Conservation (phyloP, 805 yeast genomes). For the Zygosaccharomyces lentus region DNA sequence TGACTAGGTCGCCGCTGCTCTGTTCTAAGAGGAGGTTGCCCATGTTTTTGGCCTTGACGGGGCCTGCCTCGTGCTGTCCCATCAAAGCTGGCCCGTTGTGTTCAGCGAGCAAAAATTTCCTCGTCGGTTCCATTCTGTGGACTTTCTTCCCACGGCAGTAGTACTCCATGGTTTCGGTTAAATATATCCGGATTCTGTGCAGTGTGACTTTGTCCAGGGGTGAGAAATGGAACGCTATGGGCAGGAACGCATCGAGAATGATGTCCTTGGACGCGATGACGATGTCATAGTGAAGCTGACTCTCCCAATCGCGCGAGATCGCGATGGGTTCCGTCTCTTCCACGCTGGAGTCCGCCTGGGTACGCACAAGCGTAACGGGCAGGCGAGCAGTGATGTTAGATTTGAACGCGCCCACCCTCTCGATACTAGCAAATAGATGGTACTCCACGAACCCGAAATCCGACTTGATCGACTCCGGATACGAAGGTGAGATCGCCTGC, state of each 20-base stretch:
- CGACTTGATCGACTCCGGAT: slow-evolving; percentile 75
- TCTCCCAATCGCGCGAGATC: slow-evolving; percentile 90
- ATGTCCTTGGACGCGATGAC: slow-evolving; percentile 86
- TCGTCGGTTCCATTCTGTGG: slow-evolving; percentile 87
- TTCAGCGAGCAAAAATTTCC: slow-evolving; percentile 75
- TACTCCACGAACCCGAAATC: slow-evolving; percentile 81
- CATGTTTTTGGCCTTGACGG: slow-evolving; percentile 38
- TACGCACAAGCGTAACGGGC: slow-evolving; percentile 65
- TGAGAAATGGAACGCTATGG: slow-evolving; percentile 75
- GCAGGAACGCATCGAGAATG: slow-evolving; percentile 76
- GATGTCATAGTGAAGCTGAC: slow-evolving; percentile 82
- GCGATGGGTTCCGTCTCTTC: slow-evolving; percentile 94
- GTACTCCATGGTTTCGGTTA: slow-evolving; percentile 89
- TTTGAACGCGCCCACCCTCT: slow-evolving; percentile 82
- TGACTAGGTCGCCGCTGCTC: slow-evolving; percentile 53
- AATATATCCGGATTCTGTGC: slow-evolving; percentile 78
- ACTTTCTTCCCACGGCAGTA: slow-evolving; percentile 81
- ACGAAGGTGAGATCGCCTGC: slow-evolving; percentile 72
- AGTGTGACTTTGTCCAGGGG: slow-evolving; percentile 83
- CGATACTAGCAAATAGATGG: slow-evolving; percentile 61
- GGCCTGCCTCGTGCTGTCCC: slow-evolving; percentile 30
- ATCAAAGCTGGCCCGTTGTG: slow-evolving; percentile 57
- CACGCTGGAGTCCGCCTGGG: slow-evolving; percentile 70
- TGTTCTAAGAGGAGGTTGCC: slow-evolving; percentile 42
- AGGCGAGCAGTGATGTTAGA: slow-evolving; percentile 60